Conservation (phyloP, 257 asterid species). For the Solanum etuberosum region DNA sequence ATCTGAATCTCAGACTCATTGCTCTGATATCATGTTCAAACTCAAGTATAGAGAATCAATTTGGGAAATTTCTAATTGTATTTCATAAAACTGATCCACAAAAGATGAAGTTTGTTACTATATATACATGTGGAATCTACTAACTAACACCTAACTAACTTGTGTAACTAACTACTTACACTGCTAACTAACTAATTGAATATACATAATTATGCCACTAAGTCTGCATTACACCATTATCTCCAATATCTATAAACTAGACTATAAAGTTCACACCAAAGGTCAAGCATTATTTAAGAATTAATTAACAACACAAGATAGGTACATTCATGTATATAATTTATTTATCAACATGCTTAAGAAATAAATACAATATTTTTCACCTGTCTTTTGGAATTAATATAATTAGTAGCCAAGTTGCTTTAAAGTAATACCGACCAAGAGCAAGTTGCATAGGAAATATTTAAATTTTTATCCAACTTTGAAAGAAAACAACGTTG, state of each 20-base stretch:
- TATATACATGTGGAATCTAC: too few species aligned
- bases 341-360: background rate
- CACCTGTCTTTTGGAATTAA: background rate
- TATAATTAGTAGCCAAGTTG: background rate
- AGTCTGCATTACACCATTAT: too few species aligned
- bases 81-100: too few species aligned
- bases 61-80: too few species aligned
- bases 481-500: background rate
- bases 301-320: background rate
- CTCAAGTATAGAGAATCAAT: too few species aligned
- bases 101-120: too few species aligned
- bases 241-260: background rate
- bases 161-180: too few species aligned
- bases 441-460: background rate
- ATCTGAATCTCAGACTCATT: too few species aligned
- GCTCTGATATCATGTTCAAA: too few species aligned
- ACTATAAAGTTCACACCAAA: background rate
- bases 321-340: background rate
- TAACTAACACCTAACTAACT: too few species aligned
- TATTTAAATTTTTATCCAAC: background rate
- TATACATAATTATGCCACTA: too few species aligned
- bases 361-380: background rate
- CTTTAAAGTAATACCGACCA: constrained; percentile 1
- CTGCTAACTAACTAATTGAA: too few species aligned
- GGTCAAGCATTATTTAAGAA: background rate